Conservation (phyloP, 2,329 filamentous ascomycete genomes). For the Ophiosphaerella herpotricha region DNA sequence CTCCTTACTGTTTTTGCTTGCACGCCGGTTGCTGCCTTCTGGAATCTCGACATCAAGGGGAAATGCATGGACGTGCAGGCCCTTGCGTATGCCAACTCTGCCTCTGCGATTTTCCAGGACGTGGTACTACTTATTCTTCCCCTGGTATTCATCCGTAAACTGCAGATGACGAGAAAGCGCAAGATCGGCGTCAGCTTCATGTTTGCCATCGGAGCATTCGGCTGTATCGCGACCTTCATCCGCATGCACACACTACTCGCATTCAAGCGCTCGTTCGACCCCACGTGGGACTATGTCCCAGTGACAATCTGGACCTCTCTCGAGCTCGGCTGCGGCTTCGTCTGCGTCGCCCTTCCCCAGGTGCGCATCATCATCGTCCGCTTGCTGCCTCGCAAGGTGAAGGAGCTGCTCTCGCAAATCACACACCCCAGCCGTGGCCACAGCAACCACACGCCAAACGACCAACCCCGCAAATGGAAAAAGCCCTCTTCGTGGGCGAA, state of each 20-base stretch:
- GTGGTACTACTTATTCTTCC: constrained; percentile 30
- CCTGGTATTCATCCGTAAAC: constrained; percentile 15
- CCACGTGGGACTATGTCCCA: constrained; percentile 29
- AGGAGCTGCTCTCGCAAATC: constrained; percentile 1
- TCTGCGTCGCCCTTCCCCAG: constrained; percentile 19
- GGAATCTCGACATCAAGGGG: constrained; percentile 28
- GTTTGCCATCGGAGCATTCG: constrained; percentile 29
- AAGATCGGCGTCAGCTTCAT: constrained; percentile 27
- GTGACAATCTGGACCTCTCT: constrained; percentile 28
- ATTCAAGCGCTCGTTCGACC: constrained; percentile 25
- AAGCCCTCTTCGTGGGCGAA: constrained; percentile 12
- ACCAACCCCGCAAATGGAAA: constrained; percentile 6
- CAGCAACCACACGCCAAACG: not conserved
- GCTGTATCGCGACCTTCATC: constrained; percentile 14
- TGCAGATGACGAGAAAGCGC: constrained; percentile 21
- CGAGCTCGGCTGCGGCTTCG: constrained; percentile 19
- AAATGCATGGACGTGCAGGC: constrained; percentile 25
- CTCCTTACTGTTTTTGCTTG: constrained; percentile 28
- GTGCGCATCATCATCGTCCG: constrained; percentile 21
- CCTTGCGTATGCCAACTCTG: constrained; percentile 26
- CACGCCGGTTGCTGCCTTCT: constrained; percentile 22
- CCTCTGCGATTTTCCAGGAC: constrained; percentile 23
- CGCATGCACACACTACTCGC: constrained; percentile 23
- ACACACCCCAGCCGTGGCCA: not conserved
- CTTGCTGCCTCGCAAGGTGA: constrained; percentile 7